Conservation (phyloP, 2,329 filamentous ascomycete species). For the Chaetomium strumarium region DNA sequence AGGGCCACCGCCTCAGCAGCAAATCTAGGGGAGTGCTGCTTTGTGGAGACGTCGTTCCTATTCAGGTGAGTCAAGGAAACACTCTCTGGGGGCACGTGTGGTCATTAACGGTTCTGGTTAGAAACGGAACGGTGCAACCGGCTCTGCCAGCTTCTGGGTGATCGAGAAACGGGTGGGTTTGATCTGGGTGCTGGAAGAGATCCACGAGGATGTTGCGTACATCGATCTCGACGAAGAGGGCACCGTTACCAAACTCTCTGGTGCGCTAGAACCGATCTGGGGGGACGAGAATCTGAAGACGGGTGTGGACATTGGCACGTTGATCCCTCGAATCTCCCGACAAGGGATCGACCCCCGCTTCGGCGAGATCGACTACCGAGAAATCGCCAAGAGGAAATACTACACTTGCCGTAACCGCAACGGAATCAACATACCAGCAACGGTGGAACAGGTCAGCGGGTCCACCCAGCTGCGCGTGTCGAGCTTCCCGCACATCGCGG, state of each 20-base stretch:
- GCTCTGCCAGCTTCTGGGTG: constrained; percentile 94
- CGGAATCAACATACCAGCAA: constrained; percentile 76
- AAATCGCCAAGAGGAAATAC: constrained; percentile 64
- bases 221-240: constrained; percentile 74
- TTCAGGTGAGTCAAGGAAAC: constrained; percentile 35
- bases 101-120: constrained; percentile 36
- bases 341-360: constrained; percentile 64
- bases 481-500: constrained; percentile 94
- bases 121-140: constrained; percentile 86
- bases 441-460: constrained; percentile 66
- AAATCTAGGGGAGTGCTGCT: constrained; percentile 71
- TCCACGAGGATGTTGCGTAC: constrained; percentile 84
- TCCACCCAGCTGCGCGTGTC: constrained; percentile 74
- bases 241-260: constrained; percentile 60
- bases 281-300: constrained; percentile 60
- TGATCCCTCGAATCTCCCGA: constrained; percentile 78
- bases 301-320: constrained; percentile 67
- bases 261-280: constrained; percentile 84
- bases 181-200: constrained; percentile 98
- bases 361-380: constrained; percentile 71
- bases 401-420: constrained; percentile 79
- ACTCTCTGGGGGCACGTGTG: not conserved
- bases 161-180: constrained; percentile 92
- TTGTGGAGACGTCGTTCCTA: constrained; percentile 96
- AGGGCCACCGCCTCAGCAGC: constrained; percentile 60